Evolutionary conservation across 805 yeast species (phyloP), one percentile per base, ranked within the genome.

Genomic region (Metschnikowia picachoensis): DNA sequence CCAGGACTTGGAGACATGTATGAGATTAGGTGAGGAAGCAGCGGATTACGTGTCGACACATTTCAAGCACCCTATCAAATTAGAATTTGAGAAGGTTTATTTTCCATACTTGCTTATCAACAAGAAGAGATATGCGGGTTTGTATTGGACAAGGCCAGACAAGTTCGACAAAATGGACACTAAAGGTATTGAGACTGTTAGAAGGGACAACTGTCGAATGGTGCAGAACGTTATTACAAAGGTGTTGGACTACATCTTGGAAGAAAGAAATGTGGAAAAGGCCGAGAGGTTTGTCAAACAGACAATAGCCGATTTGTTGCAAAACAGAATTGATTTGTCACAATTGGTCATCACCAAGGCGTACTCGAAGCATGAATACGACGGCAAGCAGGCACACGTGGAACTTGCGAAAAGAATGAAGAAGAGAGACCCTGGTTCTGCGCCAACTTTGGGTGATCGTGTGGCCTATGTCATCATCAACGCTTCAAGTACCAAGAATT

Each of bases 111-210:
- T 94, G 53, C 73, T 94, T 62, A 94, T 94, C 62, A 94, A 92
- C 71, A 94, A 94, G 67, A 94, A 94, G 68, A 78, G 99, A 65
- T 94, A 94, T 61, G 99, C 99, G 2, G 99, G 99, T 0, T 72
- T 94, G 37, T 92, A 83, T 61, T 94, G 99, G 99, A 94, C 99
- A 0, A 78, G 80, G 39, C 85, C 97, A 0, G 81, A 87, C n/a
- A 88, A 87, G 53, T 88, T 80, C 59, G 99, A 95, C 65, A 94
- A 94, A 67, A 85, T 94, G 90, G 99, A 94, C 64, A 92, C 97
- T 30, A 94, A 94, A 61, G 99, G 99, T 65, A 85, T 94, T 51
- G 99, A 95, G 60, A 94, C 99, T 0, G 99, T 94, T 36, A 83
- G 99, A 66, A 82, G 99, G 74, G 99, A 94, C 62, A 95, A 95